Conservation (phyloP, 164 flowering plant genomes). For the Stephania japonica region DNA sequence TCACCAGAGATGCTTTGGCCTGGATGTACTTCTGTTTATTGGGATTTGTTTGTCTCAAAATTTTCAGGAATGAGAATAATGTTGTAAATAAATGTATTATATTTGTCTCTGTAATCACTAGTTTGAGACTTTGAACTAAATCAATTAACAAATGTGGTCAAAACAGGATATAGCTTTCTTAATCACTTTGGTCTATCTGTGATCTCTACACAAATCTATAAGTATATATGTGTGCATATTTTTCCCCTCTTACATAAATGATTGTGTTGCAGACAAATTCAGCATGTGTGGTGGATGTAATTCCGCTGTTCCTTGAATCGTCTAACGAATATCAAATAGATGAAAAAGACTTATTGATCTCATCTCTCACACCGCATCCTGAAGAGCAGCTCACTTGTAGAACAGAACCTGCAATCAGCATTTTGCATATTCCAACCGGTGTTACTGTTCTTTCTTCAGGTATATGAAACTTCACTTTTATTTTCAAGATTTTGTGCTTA, state of each 20-base stretch:
- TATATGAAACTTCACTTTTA: slow-evolving; percentile 14
- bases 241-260: background rate
- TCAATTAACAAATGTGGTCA: too few species aligned
- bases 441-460: slow-evolving; percentile 62
- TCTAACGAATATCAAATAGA: slow-evolving; percentile 36
- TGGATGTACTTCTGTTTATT: too few species aligned
- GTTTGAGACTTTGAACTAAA: too few species aligned
- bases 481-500: background rate
- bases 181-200: too few species aligned
- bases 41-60: too few species aligned
- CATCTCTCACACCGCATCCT: slow-evolving; percentile 23
- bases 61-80: too few species aligned
- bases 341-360: slow-evolving; percentile 50
- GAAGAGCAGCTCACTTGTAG: slow-evolving; percentile 19
- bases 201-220: too few species aligned
- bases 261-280: slow-evolving; percentile 39
- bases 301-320: slow-evolving; percentile 63
- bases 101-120: too few species aligned
- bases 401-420: slow-evolving; percentile 31
- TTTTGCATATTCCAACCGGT: slow-evolving; percentile 78
- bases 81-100: too few species aligned
- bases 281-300: slow-evolving; percentile 71
- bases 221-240: too few species aligned
- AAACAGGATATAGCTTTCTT: too few species aligned
- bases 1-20: too few species aligned